Base-by-base conservation (phyloP, 2,329 filamentous ascomycete species). In the Aspergillus sp. region DNA sequence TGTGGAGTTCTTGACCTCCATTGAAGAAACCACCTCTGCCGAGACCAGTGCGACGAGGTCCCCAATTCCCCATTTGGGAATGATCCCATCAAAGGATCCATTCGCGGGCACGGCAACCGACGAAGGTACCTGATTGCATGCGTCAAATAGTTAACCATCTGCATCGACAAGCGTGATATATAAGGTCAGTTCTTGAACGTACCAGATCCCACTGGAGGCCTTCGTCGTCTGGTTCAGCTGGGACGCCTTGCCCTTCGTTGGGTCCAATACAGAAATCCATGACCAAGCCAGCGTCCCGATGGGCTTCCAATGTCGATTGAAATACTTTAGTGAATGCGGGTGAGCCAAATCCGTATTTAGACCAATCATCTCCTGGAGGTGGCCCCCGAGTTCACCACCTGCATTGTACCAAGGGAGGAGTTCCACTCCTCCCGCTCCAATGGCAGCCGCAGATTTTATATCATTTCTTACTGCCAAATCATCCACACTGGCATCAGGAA, bases 181-280 rank as follows among this genome's bases (percentile, higher is more conserved):
- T n/a, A n/a, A n/a, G n/a, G n/a, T n/a, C n/a, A n/a, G n/a, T n/a
- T n/a, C n/a, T n/a, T 1, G 13, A 9, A 43, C 44, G 5, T 40
- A 54, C 51, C 43, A 58, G 40, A 37, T 58, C 50, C 53, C 53
- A 57, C 2, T 46, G 19, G 7, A 66, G 47, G 0, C 65, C 68
- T 2, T 61, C 57, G 37, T 63, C 56, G 19, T 60, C 51, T 1
- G 48, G 43, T 1, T 54, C 49, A 1, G 67, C 62, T 1, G 73
- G 73, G 3, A 74, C 70, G 10, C 74, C 74, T 37, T 68, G 62
- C 4, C 73, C 75, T 50, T 74, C 69, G 46, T 73, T 73, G 0
- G 73, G 67, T 0, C 73, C 74, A 1, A 76, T 38, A 0, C 68
- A 59, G 50, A 74, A 72, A 48, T 77, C 73, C 52, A 77, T 64